Evolutionary conservation across 129 eudicot species (phyloP), one percentile per base, ranked within the genome.

Genomic region (Flaveria sonorensis): DNA sequence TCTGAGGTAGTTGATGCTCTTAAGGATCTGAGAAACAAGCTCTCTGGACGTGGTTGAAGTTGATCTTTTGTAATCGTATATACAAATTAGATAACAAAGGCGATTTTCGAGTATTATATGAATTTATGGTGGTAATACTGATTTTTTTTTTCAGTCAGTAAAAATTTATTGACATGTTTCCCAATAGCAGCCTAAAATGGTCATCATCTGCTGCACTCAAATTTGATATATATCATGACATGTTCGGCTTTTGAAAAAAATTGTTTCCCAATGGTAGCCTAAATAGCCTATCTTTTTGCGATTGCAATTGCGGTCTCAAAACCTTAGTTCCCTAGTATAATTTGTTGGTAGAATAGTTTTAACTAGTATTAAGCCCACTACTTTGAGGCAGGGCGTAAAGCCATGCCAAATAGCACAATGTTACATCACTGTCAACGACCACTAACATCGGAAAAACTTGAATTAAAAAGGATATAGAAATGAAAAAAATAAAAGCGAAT

Each of bases 1-100:
- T 68, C 98, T 6, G 82, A 79, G 59, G 91, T 93, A 20, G 97
- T 93, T 42, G 85, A 88, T 85, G 98, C 95, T 72, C 94, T 93
- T 77, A 93, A 86, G 81, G 97, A 90, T 84, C 92, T 93, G 40
- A 87, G 90, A 79, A 86, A 83, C 85, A 80, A 88, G 84, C 88
- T 90, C 36, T 83, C 91, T 4, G 83, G 81, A 73, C 79, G 28
- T 12, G 82, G 66, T 62, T 79, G 71, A 36, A 13, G 36, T 65
- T 16, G 66, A 60, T 8, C 40, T 19, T 18, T 56, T 56, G 43
- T 14, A 28, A 11, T 62, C 50, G 16, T 66, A n/a, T 66, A 9
- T 40, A 62, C 45, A 62, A 21, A 13, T 56, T 19, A 18, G 19
- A 56, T 19, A 56, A 20, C 23, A 50, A 52, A 52, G 62, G 19